Evolutionary conservation across 148 eudicot species (phyloP).

Genomic region (Arbutus unedo): DNA sequence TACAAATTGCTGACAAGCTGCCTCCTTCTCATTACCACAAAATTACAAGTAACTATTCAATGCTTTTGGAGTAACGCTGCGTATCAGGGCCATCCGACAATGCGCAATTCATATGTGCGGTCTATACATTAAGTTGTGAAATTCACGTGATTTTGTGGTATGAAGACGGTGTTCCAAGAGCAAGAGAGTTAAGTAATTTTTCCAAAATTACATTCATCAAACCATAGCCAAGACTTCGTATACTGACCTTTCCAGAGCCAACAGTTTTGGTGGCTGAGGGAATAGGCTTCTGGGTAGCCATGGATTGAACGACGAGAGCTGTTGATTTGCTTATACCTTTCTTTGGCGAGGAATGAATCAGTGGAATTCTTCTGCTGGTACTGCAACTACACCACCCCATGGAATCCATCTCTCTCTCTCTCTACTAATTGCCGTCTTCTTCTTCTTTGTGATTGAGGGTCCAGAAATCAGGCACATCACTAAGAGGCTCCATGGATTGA

Average conservation of each 20-base stretch:
- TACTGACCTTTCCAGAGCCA: constrained; percentile 36
- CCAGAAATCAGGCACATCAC: background rate
- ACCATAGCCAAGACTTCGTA: background rate
- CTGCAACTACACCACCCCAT: constrained; percentile 32
- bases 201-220: background rate
- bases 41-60: too few species aligned
- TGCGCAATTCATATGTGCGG: too few species aligned
- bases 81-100: too few species aligned
- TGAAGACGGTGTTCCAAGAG: too few species aligned
- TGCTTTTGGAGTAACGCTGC: too few species aligned
- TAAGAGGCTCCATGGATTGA: constrained; percentile 16
- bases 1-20: too few species aligned
- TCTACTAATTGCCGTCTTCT: background rate
- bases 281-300: constrained; percentile 44
- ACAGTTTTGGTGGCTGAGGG: constrained; percentile 37
- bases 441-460: background rate
- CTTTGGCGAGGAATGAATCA: constrained; percentile 12
- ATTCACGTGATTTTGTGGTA: too few species aligned
- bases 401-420: constrained; percentile 27
- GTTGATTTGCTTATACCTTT: background rate
- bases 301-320: constrained; percentile 34
- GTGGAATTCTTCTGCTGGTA: constrained; percentile 13
- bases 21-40: too few species aligned
- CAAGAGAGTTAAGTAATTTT: too few species aligned
- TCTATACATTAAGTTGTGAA: too few species aligned